phyloP scores from a whole-genome alignment of 805 yeast species.

The Starmerella cellae region DNA sequence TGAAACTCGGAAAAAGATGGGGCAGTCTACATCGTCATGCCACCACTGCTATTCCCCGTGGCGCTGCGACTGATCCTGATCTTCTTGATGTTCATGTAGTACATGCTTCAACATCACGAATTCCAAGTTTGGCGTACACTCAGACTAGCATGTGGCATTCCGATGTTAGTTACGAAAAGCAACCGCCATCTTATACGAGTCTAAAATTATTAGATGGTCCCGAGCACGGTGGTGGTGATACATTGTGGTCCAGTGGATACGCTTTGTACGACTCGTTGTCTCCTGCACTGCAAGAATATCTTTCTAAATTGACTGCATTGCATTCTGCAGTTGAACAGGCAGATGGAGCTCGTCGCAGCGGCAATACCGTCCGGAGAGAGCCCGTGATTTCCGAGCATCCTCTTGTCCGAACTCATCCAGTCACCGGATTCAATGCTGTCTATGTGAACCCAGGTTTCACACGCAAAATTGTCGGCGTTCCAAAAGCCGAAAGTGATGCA shows the following conservation, averaged over 20 bases:
- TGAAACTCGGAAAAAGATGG: conserved; percentile 55
- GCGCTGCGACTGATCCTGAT: conserved; percentile 54
- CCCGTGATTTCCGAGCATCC: conserved; percentile 56
- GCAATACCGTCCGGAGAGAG: conserved; percentile 55
- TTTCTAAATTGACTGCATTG: conserved; percentile 42
- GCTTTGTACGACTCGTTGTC: conserved; percentile 42
- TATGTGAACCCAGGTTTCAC: conserved; percentile 51
- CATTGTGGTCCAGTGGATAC: conserved; percentile 40
- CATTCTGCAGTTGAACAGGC: conserved; percentile 60
- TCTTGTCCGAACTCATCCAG: conserved; percentile 60
- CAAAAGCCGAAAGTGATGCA: conserved; percentile 50
- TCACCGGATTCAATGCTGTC: conserved; percentile 47
- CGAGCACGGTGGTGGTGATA: conserved; percentile 47
- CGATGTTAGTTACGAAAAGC: conserved; percentile 61
- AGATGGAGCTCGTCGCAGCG: conserved; percentile 37
- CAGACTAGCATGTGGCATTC: conserved; percentile 44
- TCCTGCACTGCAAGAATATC: conserved; percentile 34
- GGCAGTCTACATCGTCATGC: conserved; percentile 45
- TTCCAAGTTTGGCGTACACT: conserved; percentile 23
- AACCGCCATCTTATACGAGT: conserved; percentile 52
- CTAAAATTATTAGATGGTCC: conserved; percentile 41
- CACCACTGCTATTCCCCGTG: conserved; percentile 29
- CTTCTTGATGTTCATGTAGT: conserved; percentile 26
- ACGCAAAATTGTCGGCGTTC: conserved; percentile 52
- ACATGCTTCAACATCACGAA: conserved; percentile 20